Conservation (phyloP, 73 alveolate genomes). For the Tetrahymena borealis region DNA sequence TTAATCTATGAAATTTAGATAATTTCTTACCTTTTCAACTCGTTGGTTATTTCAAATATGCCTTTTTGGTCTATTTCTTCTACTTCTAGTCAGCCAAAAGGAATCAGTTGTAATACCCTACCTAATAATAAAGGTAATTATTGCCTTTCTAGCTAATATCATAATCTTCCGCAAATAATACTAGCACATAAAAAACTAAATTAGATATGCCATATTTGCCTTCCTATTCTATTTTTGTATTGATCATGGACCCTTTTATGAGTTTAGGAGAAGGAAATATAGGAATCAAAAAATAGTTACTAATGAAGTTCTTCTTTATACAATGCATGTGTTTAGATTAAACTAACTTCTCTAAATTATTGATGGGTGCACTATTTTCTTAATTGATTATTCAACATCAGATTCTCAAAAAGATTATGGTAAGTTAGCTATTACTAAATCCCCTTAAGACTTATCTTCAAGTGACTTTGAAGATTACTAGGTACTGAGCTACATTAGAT, state of each 20-base stretch:
- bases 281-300: background rate
- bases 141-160: background rate
- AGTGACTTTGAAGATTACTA: background rate
- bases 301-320: background rate
- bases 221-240: background rate
- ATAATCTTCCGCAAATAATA: background rate
- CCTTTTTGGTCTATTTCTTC: background rate
- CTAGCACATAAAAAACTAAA: background rate
- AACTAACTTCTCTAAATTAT: background rate
- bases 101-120: background rate
- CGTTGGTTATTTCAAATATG: background rate
- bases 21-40: background rate
- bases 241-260: background rate
- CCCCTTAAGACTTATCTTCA: background rate
- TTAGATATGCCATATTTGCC: background rate
- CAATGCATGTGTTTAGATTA: background rate
- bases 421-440: background rate
- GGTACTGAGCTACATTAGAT: background rate
- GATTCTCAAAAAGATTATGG: background rate
- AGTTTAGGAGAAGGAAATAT: background rate
- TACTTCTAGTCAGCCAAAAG: background rate
- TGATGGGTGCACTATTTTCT: background rate
- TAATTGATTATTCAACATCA: background rate
- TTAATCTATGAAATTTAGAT: background rate
- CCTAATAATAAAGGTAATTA: background rate